These are phyloP conservation scores for Yamadazyma olivae DNA, from an alignment of 805 yeast genomes.

Conservation along the genomic window DNA sequence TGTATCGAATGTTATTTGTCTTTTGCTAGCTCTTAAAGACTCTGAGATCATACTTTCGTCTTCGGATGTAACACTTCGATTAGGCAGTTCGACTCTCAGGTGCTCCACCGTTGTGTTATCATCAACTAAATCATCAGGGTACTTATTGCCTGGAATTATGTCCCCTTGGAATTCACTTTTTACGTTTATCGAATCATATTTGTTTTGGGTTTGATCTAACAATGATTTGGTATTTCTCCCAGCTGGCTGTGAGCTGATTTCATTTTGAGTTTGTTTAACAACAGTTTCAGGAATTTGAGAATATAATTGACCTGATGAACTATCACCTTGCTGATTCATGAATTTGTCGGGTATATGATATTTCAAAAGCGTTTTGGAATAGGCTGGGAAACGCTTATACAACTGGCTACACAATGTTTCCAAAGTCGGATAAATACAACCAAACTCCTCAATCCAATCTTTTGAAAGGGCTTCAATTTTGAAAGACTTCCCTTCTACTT, in stretches of 20 bases:
- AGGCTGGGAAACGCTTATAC: not conserved
- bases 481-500: conserved; percentile 2
- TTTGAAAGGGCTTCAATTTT: not conserved
- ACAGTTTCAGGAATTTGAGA: no score
- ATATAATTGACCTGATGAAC: not conserved
- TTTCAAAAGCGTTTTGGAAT: not conserved
- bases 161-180: no score
- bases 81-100: not conserved
- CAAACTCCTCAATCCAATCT: not conserved
- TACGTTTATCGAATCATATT: no score
- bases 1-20: not conserved
- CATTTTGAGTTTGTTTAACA: not conserved
- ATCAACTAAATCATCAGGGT: conserved; percentile 3
- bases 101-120: no score
- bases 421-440: not conserved
- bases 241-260: not conserved
- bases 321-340: no score
- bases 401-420: not conserved
- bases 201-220: not conserved
- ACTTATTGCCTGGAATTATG: conserved; percentile 7
- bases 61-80: not conserved
- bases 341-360: not conserved
- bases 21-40: no score
- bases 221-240: not conserved
- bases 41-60: not conserved